phyloP scores from a whole-genome alignment of 139 green algal genomes.

The Pycnococcus provasolii region DNA sequence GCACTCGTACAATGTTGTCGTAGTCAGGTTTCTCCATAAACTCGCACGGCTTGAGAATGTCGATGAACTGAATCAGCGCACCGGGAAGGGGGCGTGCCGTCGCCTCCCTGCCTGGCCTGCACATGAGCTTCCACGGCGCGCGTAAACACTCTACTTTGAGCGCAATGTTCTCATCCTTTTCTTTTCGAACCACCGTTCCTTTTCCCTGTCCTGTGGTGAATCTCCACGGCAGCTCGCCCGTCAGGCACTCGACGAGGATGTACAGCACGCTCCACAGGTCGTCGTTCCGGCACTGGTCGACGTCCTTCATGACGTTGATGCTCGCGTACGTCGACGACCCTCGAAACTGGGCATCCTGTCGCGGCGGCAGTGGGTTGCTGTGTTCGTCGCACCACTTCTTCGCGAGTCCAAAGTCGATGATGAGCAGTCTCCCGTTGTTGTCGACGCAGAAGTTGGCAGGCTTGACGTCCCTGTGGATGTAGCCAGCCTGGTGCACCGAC shows the following conservation, averaged over 20 bases:
- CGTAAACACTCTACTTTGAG: too few relatives aligned
- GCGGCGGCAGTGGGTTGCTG: conserved; percentile 37
- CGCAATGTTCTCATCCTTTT: neutral
- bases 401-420: conserved; percentile 35
- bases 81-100: too few relatives aligned
- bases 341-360: conserved; percentile 51
- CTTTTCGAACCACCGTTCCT: neutral
- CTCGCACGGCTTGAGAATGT: too few relatives aligned
- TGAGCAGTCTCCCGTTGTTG: conserved; percentile 15
- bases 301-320: conserved; percentile 41
- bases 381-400: conserved; percentile 25
- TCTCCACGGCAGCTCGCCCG: conserved; percentile 42
- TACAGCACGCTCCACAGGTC: conserved; percentile 86
- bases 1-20: too few relatives aligned
- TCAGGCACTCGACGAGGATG: conserved; percentile 64
- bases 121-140: too few relatives aligned
- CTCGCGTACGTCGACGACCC: conserved; percentile 69
- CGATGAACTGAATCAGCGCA: too few relatives aligned
- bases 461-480: conserved; percentile 23
- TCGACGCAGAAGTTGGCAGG: conserved; percentile 20
- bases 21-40: too few relatives aligned
- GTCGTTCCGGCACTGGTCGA: conserved; percentile 52
- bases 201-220: conserved; percentile 2
- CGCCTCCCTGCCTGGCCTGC: too few relatives aligned
- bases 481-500: neutral